Percentiles rank a stretch among this genome's conserved stretches.
These are phyloP conservation scores for Leptodermis oblonga DNA, from an alignment of 257 asterid genomes.

Conservation along the genomic window DNA sequence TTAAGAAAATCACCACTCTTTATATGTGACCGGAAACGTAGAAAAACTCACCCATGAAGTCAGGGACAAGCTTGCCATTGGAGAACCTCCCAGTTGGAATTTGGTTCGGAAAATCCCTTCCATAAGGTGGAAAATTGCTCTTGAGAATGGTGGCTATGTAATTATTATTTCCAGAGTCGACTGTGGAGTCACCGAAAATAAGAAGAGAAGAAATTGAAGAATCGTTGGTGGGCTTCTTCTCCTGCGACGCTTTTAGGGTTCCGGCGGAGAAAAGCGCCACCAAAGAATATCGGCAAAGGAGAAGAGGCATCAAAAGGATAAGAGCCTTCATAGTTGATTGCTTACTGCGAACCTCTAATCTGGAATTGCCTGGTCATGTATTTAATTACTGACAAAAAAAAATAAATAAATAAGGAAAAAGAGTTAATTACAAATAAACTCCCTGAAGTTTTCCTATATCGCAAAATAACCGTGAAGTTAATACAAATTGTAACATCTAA, in stretches of 20 bases:
- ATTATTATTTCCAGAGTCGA: constrained; percentile 73
- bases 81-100: constrained; percentile 60
- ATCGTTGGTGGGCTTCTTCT: constrained; percentile 12
- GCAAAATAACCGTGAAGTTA: no score
- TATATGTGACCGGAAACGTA: no score
- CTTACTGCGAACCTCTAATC: not conserved
- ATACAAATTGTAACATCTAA: no score
- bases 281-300: not conserved
- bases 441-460: no score
- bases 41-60: constrained; percentile 34
- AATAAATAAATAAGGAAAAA: no score
- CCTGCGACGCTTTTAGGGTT: not conserved
- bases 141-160: constrained; percentile 28
- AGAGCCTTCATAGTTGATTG: not conserved
- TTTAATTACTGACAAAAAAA: no score
- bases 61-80: constrained; percentile 65
- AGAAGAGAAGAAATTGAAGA: constrained; percentile 32
- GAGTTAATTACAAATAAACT: no score
- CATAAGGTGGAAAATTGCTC: constrained; percentile 61
- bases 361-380: not conserved
- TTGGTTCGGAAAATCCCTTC: constrained; percentile 43
- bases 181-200: constrained; percentile 76
- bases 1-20: not conserved
- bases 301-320: constrained; percentile 6
- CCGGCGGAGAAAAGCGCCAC: not conserved